Conservation (phyloP, 495 filamentous ascomycete species). For the Haplographium delicatum region DNA sequence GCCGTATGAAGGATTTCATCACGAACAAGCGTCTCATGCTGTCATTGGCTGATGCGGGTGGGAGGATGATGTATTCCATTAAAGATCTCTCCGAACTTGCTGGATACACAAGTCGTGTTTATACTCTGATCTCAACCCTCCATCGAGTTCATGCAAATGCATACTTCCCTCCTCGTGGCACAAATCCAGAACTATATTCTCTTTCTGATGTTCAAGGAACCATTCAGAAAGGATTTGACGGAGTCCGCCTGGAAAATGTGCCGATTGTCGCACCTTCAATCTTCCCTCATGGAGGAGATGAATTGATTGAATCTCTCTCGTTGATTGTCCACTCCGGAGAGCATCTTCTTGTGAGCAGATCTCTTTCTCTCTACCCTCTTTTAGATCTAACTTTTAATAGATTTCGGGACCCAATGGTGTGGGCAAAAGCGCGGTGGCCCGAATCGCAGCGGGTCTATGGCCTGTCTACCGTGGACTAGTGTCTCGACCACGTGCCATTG, state of each 20-base stretch:
- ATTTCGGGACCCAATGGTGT: constrained; percentile 95
- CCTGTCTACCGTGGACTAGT: constrained; percentile 88
- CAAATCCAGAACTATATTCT: constrained; percentile 75
- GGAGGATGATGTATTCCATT: constrained; percentile 98
- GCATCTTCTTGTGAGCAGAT: constrained; percentile 61
- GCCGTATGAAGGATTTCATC: constrained; percentile 98
- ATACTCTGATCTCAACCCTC: constrained; percentile 88
- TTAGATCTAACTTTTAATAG: constrained; percentile 20
- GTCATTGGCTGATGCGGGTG: constrained; percentile 92
- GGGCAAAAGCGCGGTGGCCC: constrained; percentile 85
- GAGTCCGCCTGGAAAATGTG: constrained; percentile 87
- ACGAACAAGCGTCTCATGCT: constrained; percentile 99
- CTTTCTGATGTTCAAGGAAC: constrained; percentile 89
- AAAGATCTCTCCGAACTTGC: constrained; percentile 97
- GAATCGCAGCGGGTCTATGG: constrained; percentile 91
- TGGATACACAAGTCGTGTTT: constrained; percentile 92
- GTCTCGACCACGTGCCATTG: constrained; percentile 71
- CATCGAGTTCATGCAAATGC: constrained; percentile 89
- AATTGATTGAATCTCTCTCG: constrained; percentile 81
- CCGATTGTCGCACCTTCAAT: constrained; percentile 84
- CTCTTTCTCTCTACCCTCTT: not conserved
- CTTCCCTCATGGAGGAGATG: constrained; percentile 81
- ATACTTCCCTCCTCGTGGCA: constrained; percentile 65
- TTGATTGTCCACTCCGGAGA: constrained; percentile 85
- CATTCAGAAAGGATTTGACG: constrained; percentile 88